Evolutionary conservation across 23 red algal genomes (phyloP), one percentile per base, ranked within the genome.

Genomic region (Agarophyton chilense): DNA sequence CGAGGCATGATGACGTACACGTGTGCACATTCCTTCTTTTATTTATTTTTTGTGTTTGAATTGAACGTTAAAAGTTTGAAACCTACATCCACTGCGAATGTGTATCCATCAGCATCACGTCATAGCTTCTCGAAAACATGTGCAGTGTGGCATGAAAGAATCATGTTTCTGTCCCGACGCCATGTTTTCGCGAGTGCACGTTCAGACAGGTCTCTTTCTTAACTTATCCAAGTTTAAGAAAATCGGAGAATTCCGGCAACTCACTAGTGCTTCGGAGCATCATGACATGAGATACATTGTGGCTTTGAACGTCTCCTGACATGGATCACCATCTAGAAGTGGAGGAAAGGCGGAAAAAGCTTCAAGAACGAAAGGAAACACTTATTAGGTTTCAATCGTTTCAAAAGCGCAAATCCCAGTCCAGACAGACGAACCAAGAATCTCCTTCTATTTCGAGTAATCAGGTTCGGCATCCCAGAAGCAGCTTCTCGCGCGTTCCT

Each of bases 291-390:
- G 24, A 25, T 19, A 47, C 29, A 7, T 18, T 74, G 68, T 46
- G 32, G 9, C 4, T 74, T 74, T 2, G 24, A 6, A 49, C 45
- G 4, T 46, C 4, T 47, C 2, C 31, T 65, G 7, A 65, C 40
- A 74, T 74, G 68, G 41, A 74, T 74, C 40, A 74, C 4, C 38
- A 33, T 7, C 29, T 47, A 17, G 21, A 74, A 18, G 47, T 74
- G 47, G 40, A 74, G 36, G 39, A 74, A 74, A 74, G 68, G 68
- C 68, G 68, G 47, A 25, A n/a, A 24, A 24, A 19, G 38, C 68
- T 74, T 29, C 39, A 74, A 49, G 39, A 49, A 47, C 68, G 47
- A 35, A 74, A 74, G 68, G 17, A 74, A 47, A 74, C 38, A 18
- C 43, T 74, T 11, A 74, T 46, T 25, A 33, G 43, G 45, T 74